Conservation (phyloP, 163 green algal species). For the Scenedesmus sp. region DNA sequence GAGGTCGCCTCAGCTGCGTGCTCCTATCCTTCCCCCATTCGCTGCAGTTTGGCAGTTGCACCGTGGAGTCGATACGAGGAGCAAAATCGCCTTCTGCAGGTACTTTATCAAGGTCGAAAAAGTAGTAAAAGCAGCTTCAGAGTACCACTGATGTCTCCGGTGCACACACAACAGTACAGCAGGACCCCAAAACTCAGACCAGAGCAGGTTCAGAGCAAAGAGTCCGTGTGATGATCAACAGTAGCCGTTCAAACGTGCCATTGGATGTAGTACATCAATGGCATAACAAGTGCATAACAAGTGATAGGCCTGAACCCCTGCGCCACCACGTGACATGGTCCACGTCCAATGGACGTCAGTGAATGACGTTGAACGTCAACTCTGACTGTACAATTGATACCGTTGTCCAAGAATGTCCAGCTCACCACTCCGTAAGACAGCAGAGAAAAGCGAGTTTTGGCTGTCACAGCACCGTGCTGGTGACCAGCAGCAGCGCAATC, state of each 20-base stretch:
- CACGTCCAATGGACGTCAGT: no score
- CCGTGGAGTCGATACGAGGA: not conserved
- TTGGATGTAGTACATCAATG: no score
- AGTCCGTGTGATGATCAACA: not conserved
- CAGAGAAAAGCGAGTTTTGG: no score
- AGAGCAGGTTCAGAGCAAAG: not conserved
- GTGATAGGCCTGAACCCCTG: no score
- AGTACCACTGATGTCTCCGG: not conserved
- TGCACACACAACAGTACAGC: not conserved
- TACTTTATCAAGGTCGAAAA: not conserved
- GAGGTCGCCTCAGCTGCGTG: constrained; percentile 8
- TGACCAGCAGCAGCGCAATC: no score
- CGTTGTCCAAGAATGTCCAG: no score
- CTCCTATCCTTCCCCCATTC: not conserved
- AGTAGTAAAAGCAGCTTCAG: not conserved
- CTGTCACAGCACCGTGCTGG: no score
- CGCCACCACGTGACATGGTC: no score
- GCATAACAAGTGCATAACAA: no score
- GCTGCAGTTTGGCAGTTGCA: constrained; percentile 5
- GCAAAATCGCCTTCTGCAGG: not conserved
- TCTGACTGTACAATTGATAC: no score
- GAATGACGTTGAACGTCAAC: no score
- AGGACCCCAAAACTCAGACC: not conserved
- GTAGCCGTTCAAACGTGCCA: not conserved
- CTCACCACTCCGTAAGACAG: no score